Conservation (phyloP, 768 basidiomycete genomes). For the Brasilioporus rufonigricans region DNA sequence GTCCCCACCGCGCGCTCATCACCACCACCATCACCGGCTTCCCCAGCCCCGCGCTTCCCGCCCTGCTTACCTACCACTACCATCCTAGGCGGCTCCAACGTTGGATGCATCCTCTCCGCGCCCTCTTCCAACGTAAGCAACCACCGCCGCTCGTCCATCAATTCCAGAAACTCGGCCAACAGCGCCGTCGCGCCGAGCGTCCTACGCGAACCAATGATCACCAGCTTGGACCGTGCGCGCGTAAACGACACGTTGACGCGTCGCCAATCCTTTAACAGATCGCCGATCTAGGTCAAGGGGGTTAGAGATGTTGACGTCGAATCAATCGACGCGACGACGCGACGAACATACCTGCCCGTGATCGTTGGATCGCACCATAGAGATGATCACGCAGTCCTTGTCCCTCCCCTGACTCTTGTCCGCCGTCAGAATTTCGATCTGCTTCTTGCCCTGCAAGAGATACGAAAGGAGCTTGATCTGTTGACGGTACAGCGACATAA, state of each 20-base stretch:
- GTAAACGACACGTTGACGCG: constrained; percentile 97
- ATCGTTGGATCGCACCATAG: constrained; percentile 88
- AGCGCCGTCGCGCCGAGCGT: constrained; percentile 67
- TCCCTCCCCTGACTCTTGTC: constrained; percentile 94
- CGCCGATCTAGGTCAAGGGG: constrained; percentile 64
- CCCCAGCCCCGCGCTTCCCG: constrained; percentile 12
- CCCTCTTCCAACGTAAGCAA: constrained; percentile 53
- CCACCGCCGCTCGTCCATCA: constrained; percentile 77
- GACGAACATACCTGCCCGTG: constrained; percentile 51
- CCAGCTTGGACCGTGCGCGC: constrained; percentile 83
- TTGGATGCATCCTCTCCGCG: constrained; percentile 54
- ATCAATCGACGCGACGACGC: too few species aligned
- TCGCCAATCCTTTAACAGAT: constrained; percentile 93
- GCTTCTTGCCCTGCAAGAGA: constrained; percentile 51
- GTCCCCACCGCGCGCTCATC: constrained; percentile 3
- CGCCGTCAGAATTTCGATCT: constrained; percentile 84
- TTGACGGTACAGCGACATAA: constrained; percentile 92
- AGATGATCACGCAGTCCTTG: constrained; percentile 93
- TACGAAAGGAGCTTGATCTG: constrained; percentile 88
- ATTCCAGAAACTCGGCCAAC: constrained; percentile 68
- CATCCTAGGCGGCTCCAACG: constrained; percentile 19
- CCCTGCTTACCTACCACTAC: constrained; percentile 10
- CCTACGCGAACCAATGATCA: constrained; percentile 84
- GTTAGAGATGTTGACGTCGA: neutral
- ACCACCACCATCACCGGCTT: neutral